Evolutionary conservation across 1,284 basidiomycete species (phyloP), one percentile per base, ranked within the genome.

Genomic region (Megacollybia platyphylla): DNA sequence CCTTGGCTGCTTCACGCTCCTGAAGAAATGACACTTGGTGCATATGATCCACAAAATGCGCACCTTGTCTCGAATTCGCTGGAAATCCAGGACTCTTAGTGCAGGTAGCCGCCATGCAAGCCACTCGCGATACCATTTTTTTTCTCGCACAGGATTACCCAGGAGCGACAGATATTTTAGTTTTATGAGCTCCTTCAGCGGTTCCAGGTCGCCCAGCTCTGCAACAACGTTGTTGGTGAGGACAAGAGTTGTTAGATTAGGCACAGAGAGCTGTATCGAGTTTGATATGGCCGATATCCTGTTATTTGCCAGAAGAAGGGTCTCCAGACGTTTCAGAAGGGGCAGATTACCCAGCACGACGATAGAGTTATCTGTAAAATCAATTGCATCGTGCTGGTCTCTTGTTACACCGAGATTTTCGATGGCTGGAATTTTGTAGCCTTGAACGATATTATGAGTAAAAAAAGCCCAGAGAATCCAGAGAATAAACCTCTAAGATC

Each of bases 341-440:
- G 91, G 83, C 48, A 97, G 66, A 70, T 90, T 91, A 51, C 87
- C 84, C 40, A 99, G 79, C 6, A 79, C 77, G 48, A 80, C 70
- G 65, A 99, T 87, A 48, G 90, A 82, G 62, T 99, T 99, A 70
- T 97, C 89, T 46, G 93, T 96, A 45, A 96, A 73, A 70, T 98
- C 94, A 59, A 99, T 87, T 48, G 84, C 76, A 73, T 89, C 96
- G 62, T 85, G 88, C 67, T 83, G 90, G 68, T 97, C 86, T 76
- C 74, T 89, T 62, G 88, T 96, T 56, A 97, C 91, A 69, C 93
- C 96, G 53, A 99, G 73, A 71, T 99, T 98, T 80, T 99, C 96
- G 58, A 99, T 98, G 42, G 88, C 81, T 37, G 93, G 91, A 56
- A 98, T 97, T 76, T 93, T 94, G 64, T 90, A 87, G 46, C 92